phyloP scores from a whole-genome alignment of 371 early-diverging fungal genomes.

The Choanephora cucurbitarum region DNA sequence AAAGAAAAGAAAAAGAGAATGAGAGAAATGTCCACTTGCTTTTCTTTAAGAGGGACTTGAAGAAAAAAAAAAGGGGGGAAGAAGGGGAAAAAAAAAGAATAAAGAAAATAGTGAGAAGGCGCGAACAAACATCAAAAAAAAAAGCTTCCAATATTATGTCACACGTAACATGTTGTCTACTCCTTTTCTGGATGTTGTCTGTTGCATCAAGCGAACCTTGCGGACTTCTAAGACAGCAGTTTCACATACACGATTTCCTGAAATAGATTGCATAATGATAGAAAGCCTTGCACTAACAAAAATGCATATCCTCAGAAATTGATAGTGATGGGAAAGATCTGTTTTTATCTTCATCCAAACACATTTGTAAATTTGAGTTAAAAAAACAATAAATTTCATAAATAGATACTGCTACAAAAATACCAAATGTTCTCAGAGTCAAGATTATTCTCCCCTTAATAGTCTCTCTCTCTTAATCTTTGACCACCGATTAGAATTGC shows the following conservation, averaged over 20 bases:
- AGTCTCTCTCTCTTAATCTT: too few species aligned
- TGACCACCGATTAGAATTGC: too few species aligned
- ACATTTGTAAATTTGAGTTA: too few species aligned
- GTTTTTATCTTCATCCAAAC: too few species aligned
- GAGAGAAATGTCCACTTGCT: neutral
- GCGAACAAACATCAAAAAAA: constrained; percentile 6
- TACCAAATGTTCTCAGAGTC: too few species aligned
- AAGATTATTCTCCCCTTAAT: too few species aligned
- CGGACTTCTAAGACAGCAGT: neutral
- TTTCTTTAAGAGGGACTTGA: neutral
- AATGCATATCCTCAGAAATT: too few species aligned
- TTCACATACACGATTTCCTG: neutral
- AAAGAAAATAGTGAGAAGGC: constrained; percentile 14
- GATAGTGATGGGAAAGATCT: too few species aligned
- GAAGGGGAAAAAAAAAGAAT: constrained; percentile 7
- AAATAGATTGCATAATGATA: neutral
- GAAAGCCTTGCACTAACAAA: too few species aligned
- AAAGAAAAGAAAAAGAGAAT: constrained; percentile 1
- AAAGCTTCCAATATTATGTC: neutral
- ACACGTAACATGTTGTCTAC: constrained; percentile 10
- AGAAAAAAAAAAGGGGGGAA: constrained; percentile 9
- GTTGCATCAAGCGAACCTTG: constrained; percentile 8
- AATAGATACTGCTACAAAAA: too few species aligned
- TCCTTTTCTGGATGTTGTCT: constrained; percentile 1
- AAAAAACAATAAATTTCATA: too few species aligned